Base-by-base conservation (phyloP, 768 basidiomycete genomes). In the Xerocomellus amylosporus region DNA sequence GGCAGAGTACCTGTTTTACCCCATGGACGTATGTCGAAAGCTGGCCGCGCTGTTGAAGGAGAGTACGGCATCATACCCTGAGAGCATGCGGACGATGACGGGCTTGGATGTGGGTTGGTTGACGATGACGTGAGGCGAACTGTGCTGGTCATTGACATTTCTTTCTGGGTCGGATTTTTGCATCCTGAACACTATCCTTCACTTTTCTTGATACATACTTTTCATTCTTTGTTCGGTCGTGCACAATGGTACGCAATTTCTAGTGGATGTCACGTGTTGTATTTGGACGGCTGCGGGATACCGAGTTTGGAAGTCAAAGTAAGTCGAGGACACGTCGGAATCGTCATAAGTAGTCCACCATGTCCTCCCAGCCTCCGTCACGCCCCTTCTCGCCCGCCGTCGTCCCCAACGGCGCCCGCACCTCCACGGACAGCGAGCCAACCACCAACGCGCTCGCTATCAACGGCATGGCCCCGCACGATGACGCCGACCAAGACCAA, bases 1-100 rank as follows among this genome's bases (percentile, higher is more conserved):
- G 66, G 87, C 90, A n/a, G 94, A 98, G 69, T 83, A 87, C 56
- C 74, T 97, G 9, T 84, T 81, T 33, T 97, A 98, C 64, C 90
- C 95, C 0, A 80, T 85, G 73, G 76, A 84, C 22, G 79, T 91
- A 13, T 93, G 93, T 67, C 80, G 80, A 10, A 81, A 85, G 43
- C 69, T 98, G 19, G 84, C 85, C 0, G 79, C 73, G 7, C 62
- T 88, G 53, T 75, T 98, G 63, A 81, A 77, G 66, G 88, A 93
- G 68, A 94, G 91, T 62, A 92, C 87, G 60, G 68, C 66, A 5
- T 79, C 85, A 1, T 93, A 93, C 64, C 90, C 91, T 0, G 82
- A 85, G 64, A 78, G 78, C 55, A 76, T 91, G 78, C 83, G 86
- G 33, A 79, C 76, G 46, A 90, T 93, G 88, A 90, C 87, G 20